Evolutionary conservation across 2,329 filamentous ascomycete genomes (phyloP), one percentile per base, ranked within the genome.

Genomic region (Coniochaeta pulveracea): DNA sequence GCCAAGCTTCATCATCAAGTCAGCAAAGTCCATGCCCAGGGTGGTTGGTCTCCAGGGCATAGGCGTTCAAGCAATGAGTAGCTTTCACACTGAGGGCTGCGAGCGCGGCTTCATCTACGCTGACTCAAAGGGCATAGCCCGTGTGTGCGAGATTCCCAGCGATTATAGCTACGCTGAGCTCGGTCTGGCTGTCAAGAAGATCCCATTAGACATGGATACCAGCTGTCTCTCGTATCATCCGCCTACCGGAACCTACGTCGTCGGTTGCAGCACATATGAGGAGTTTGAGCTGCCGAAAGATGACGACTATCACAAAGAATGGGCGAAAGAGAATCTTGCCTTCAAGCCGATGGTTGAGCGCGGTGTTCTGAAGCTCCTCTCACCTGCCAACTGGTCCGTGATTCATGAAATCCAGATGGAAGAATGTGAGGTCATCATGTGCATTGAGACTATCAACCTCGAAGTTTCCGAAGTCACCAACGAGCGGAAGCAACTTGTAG

Each of bases 391-490:
- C 4, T 88, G 85, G 76, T 73, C 73, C 1, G 66, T 88, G 23
- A 81, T 96, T 37, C 83, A 94, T 50, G 76, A 69, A 16, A 63
- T 86, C 34, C 63, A 76, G 26, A 68, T 94, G 43, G 83, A 88
- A 34, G 61, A 73, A 0, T 78, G 70, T 40, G 89, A 95, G 57
- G 72, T 76, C 10, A 66, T 93, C 10, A 79, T 91, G 51, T 85
- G 81, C 40, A 73, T 96, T 47, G 79, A 89, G 52, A 80, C 81
- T 4, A 68, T 96, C 24, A 80, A 82, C 35, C 72, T 98, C 10
- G 91, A 96, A 55, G 69, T 93, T 6, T 95, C 88, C 0, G 91
- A 98, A 56, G 76, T 80, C 21, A 95, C 86, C 0, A 85, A 91
- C 50, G 83, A 94, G 51, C 77, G 85, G 11, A 81, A 77, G 47